phyloP scores from a whole-genome alignment of 768 basidiomycete genomes.

The Tephrocybe sp. region DNA sequence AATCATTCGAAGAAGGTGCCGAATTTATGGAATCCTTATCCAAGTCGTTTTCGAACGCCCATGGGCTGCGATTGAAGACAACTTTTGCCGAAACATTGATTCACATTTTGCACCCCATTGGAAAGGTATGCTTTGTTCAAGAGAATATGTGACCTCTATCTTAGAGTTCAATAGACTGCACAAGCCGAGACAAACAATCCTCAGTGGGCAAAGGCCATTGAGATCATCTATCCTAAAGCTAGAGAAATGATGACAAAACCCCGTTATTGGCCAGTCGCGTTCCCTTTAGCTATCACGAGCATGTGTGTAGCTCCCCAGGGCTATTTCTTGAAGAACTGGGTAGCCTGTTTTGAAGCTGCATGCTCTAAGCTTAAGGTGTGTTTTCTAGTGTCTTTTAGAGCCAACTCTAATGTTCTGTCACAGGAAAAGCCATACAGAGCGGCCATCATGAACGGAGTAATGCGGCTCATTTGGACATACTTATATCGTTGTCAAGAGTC shows the following conservation, averaged over 20 bases:
- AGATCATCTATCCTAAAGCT: conserved; percentile 77
- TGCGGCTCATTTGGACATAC: conserved; percentile 91
- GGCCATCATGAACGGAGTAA: conserved; percentile 74
- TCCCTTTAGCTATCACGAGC: conserved; percentile 78
- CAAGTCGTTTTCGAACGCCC: conserved; percentile 78
- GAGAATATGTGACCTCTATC: conserved; percentile 1
- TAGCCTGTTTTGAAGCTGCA: conserved; percentile 65
- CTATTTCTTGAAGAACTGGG: conserved; percentile 84
- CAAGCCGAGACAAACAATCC: conserved; percentile 97
- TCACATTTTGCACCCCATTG: conserved; percentile 79
- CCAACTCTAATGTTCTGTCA: conserved; percentile 7
- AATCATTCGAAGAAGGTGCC: conserved; percentile 89
- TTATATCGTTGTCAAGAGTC: conserved; percentile 91
- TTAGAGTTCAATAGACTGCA: conserved; percentile 57
- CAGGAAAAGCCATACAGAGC: conserved; percentile 77
- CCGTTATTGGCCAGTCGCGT: conserved; percentile 85
- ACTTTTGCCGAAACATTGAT: conserved; percentile 83
- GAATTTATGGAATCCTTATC: conserved; percentile 87
- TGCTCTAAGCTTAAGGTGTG: conserved; percentile 78
- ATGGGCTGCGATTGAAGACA: conserved; percentile 78
- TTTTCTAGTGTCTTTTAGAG: neutral
- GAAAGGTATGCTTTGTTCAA: conserved; percentile 52
- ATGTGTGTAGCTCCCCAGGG: conserved; percentile 87
- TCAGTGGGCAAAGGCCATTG: conserved; percentile 89
- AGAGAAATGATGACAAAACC: conserved; percentile 85